Percentiles rank a stretch among this genome's conserved stretches.
Evolutionary conservation across 305 asterid species (phyloP).

Genomic region (Withania somnifera): DNA sequence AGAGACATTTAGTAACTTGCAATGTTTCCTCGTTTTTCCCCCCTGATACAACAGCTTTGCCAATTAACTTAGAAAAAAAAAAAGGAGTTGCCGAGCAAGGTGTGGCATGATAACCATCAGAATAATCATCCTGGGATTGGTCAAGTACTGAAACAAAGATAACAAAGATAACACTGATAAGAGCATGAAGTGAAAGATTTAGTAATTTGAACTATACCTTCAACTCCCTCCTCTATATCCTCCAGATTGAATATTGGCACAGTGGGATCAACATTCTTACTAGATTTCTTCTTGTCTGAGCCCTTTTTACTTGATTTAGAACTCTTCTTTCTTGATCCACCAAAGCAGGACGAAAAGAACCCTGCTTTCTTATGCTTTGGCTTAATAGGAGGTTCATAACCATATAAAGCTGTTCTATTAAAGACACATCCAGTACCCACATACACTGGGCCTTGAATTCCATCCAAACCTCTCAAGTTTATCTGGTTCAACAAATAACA

Average conservation of each 20-base stretch:
- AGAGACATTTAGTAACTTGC: not conserved
- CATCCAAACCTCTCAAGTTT: conserved; percentile 96
- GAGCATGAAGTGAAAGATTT: conserved; percentile 2
- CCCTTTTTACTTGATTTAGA: conserved; percentile 74
- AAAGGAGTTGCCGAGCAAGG: not conserved
- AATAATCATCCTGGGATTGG: not conserved
- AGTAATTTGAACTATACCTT: conserved; percentile 42
- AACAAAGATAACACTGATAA: not conserved
- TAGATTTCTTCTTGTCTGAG: conserved; percentile 85
- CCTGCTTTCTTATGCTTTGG: conserved; percentile 73
- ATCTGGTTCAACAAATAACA: conserved; percentile 35
- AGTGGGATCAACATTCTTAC: conserved; percentile 82
- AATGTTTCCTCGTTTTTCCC: not conserved
- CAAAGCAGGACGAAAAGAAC: conserved; percentile 55
- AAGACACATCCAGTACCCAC: conserved; percentile 99
- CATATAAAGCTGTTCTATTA: conserved; percentile 92
- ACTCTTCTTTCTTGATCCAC: conserved; percentile 63
- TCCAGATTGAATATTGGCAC: conserved; percentile 90
- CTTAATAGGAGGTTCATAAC: conserved; percentile 90
- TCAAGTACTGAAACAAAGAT: not conserved
- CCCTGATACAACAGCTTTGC: not conserved
- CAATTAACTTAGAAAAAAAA: not conserved
- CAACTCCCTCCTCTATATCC: conserved; percentile 97
- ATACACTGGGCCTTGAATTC: conserved; percentile 97
- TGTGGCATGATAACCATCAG: not conserved